Conservation (phyloP, 2,329 filamentous ascomycete species). For the Pseudogymnoascus verrucosus region DNA sequence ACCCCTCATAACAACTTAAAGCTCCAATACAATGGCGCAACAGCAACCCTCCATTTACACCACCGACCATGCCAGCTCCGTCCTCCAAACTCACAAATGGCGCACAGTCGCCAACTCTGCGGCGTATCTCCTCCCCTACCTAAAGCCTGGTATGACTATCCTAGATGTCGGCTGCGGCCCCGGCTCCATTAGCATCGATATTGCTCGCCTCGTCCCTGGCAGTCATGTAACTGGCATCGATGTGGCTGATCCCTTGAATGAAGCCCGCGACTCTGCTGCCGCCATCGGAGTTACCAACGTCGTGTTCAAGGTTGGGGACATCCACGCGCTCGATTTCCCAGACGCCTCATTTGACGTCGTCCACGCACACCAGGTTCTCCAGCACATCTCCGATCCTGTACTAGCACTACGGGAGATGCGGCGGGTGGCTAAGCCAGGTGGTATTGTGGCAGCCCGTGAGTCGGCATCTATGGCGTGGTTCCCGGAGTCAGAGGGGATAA, state of each 20-base stretch:
- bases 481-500: conserved; percentile 15
- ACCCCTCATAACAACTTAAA: not conserved
- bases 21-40: not conserved
- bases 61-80: conserved; percentile 15
- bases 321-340: conserved; percentile 28
- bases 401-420: conserved; percentile 45
- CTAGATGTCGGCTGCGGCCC: conserved; percentile 43
- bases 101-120: conserved; percentile 39
- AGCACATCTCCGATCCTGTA: conserved; percentile 45
- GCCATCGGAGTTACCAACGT: conserved; percentile 17
- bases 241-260: conserved; percentile 19
- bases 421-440: conserved; percentile 43
- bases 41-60: conserved; percentile 11
- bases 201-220: conserved; percentile 33
- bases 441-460: conserved; percentile 41
- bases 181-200: conserved; percentile 39
- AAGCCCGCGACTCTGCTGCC: conserved; percentile 14
- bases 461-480: conserved; percentile 13
- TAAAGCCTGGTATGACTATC: conserved; percentile 24
- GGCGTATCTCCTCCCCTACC: conserved; percentile 35
- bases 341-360: conserved; percentile 52
- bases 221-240: conserved; percentile 37
- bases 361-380: conserved; percentile 49
- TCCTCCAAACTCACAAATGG: conserved; percentile 27
- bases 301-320: conserved; percentile 19